Percentiles rank a stretch among this genome's conserved stretches.
Conservation (phyloP, 495 filamentous ascomycete species). For the Mytilinidion resinicola region DNA sequence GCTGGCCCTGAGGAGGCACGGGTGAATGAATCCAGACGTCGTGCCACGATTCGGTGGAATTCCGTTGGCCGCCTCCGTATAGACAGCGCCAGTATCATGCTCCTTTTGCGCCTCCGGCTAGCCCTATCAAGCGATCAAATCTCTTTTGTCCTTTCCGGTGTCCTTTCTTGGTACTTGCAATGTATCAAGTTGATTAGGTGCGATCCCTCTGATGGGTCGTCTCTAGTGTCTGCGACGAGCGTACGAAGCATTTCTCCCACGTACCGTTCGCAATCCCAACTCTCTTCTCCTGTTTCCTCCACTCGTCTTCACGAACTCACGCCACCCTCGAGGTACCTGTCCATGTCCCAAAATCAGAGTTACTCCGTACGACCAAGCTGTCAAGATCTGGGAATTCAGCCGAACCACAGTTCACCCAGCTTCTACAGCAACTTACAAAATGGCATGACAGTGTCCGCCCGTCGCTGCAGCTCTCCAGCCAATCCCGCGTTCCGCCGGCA, state of each 20-base stretch:
- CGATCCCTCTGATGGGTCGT: background rate
- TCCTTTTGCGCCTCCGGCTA: too few species aligned
- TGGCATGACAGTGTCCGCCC: slow-evolving; percentile 2
- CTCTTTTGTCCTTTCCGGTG: too few species aligned
- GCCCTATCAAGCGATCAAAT: too few species aligned
- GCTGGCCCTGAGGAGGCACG: background rate
- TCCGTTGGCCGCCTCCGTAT: background rate
- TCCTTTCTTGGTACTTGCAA: too few species aligned
- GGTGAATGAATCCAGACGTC: background rate
- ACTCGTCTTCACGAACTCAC: too few species aligned
- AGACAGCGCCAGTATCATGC: background rate
- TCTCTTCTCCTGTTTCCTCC: too few species aligned
- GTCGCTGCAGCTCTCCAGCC: slow-evolving; percentile 6
- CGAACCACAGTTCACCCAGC: slow-evolving; percentile 5
- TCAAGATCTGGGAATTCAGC: slow-evolving; percentile 9
- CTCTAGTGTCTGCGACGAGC: too few species aligned
- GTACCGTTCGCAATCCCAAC: too few species aligned
- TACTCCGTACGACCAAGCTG: slow-evolving; percentile 10
- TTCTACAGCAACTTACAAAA: background rate
- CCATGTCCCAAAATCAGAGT: background rate
- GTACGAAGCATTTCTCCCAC: too few species aligned
- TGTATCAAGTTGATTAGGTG: background rate
- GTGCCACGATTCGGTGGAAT: background rate
- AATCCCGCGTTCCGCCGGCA: background rate
- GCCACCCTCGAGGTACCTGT: background rate